Evolutionary conservation across 2,329 filamentous ascomycete species (phyloP).

Genomic region (Microascus cirrosus): DNA sequence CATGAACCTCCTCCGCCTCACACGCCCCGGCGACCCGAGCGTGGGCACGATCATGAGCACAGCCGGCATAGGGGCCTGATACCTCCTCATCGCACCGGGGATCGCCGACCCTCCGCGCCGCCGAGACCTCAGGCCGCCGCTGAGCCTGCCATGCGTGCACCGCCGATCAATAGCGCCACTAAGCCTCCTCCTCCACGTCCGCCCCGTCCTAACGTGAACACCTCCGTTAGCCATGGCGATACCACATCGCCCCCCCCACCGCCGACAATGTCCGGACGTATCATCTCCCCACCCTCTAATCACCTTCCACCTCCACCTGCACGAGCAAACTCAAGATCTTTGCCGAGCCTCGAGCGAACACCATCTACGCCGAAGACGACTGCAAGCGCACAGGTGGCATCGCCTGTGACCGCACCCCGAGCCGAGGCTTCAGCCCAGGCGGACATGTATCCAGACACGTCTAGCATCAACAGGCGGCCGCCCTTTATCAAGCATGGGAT

Average conservation of each 20-base stretch:
- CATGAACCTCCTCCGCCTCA: conserved; percentile 43
- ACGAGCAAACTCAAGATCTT: conserved; percentile 13
- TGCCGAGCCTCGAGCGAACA: not conserved
- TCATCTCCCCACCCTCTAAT: conserved; percentile 9
- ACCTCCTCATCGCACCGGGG: conserved; percentile 27
- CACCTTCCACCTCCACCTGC: conserved; percentile 9
- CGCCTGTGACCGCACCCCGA: not conserved
- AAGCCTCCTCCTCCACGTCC: conserved; percentile 19
- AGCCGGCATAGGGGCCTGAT: conserved; percentile 19
- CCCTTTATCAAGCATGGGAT: conserved; percentile 62
- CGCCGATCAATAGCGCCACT: conserved; percentile 11
- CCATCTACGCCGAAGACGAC: not conserved
- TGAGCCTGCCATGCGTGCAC: conserved; percentile 13
- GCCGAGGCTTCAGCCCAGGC: conserved; percentile 35
- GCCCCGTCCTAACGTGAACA: conserved; percentile 5
- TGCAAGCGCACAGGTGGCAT: not conserved
- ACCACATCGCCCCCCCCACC: conserved; percentile 11
- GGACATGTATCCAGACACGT: conserved; percentile 71
- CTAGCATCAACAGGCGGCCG: conserved; percentile 72
- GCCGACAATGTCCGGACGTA: conserved; percentile 14
- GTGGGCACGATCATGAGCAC: not conserved
- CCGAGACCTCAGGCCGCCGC: conserved; percentile 28
- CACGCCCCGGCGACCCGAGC: conserved; percentile 1
- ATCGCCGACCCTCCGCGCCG: conserved; percentile 36
- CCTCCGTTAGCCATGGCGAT: conserved; percentile 3